Percentiles rank a stretch among this genome's conserved stretches.
Evolutionary conservation across 1,284 basidiomycete species (phyloP).

Genomic region (Pseudozyma flocculosa): DNA sequence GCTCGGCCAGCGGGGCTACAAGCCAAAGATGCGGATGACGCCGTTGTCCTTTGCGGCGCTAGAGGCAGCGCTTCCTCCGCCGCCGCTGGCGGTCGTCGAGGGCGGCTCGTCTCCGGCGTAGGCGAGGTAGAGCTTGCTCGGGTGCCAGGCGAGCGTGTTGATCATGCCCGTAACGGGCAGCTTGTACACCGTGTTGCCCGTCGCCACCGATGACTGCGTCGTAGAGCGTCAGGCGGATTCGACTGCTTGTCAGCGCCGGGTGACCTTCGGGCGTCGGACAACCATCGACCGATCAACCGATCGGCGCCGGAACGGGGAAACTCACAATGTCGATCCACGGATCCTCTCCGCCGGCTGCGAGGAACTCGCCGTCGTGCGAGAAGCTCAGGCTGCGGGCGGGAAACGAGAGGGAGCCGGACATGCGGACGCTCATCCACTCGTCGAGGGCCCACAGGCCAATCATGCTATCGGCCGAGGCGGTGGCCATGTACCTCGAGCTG

Average conservation of each 20-base stretch:
- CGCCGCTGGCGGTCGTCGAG: too few species aligned
- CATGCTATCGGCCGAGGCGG: constrained; percentile 41
- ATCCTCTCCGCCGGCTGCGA: constrained; percentile 51
- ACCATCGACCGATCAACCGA: too few species aligned
- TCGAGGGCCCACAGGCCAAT: constrained; percentile 32
- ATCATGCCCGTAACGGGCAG: constrained; percentile 22
- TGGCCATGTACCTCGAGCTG: constrained; percentile 34
- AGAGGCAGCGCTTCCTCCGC: neutral
- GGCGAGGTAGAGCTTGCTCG: constrained; percentile 35
- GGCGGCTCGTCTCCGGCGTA: constrained; percentile 42
- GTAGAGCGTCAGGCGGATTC: too few species aligned
- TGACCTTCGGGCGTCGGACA: too few species aligned
- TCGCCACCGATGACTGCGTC: neutral
- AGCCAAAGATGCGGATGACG: constrained; percentile 13
- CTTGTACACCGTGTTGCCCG: constrained; percentile 20
- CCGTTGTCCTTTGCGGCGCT: constrained; percentile 8
- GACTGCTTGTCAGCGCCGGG: too few species aligned
- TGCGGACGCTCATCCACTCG: constrained; percentile 29
- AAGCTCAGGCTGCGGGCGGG: constrained; percentile 46
- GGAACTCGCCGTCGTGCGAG: constrained; percentile 50
- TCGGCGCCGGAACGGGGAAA: neutral
- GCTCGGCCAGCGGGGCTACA: too few species aligned
- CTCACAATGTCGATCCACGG: constrained; percentile 22
- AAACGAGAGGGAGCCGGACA: constrained; percentile 27
- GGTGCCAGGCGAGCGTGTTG: constrained; percentile 47